phyloP scores from a whole-genome alignment of 2,329 filamentous ascomycete genomes.

The Fusarium sulawesiense region DNA sequence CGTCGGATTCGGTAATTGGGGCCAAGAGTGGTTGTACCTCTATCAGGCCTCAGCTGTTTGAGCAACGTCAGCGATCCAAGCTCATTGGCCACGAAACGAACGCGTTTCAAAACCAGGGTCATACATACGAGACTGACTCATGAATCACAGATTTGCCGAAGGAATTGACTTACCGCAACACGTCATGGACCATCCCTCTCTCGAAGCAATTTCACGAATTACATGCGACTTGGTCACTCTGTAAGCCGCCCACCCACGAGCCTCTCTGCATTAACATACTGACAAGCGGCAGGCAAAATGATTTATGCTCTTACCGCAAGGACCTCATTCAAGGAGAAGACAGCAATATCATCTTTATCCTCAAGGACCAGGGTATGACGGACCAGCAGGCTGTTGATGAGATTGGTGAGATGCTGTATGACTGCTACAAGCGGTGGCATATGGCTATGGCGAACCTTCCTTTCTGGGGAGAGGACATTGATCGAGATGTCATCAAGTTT shows the following conservation, averaged over 20 bases:
- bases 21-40: neutral
- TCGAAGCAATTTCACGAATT: constrained; percentile 25
- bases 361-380: constrained; percentile 23
- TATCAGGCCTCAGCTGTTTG: neutral
- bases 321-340: constrained; percentile 24
- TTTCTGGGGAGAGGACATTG: constrained; percentile 22
- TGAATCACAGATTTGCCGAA: constrained; percentile 17
- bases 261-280: neutral
- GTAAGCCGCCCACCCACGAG: constrained; percentile 1
- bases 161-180: constrained; percentile 23
- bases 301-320: constrained; percentile 26
- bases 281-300: constrained; percentile 11
- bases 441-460: constrained; percentile 17
- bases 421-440: constrained; percentile 25
- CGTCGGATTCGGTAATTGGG: neutral
- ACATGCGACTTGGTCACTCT: constrained; percentile 24
- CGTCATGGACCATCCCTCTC: constrained; percentile 22
- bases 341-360: constrained; percentile 27
- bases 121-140: neutral
- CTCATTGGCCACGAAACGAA: neutral
- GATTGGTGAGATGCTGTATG: constrained; percentile 26
- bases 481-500: constrained; percentile 27
- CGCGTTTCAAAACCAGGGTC: neutral
- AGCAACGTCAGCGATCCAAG: neutral
- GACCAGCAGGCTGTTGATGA: constrained; percentile 25